Conservation (phyloP, 176 grass and related monocot genomes). For the Triticum turgidum region DNA sequence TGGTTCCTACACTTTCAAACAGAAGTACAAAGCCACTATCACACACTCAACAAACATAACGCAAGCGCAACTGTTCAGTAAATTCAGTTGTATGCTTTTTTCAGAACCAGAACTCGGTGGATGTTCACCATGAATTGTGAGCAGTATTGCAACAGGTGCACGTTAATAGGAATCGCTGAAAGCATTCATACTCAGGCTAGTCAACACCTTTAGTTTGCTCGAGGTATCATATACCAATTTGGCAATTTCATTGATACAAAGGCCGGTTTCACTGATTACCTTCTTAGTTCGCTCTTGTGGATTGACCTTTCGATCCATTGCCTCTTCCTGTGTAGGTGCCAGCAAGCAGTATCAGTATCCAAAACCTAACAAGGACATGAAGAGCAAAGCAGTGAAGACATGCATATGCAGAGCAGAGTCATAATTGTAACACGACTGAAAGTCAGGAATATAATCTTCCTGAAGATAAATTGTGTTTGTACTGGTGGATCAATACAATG, state of each 20-base stretch:
- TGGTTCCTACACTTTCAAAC: constrained; percentile 45
- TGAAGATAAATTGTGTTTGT: background rate
- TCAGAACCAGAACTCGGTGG: background rate
- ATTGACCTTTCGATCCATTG: constrained; percentile 12
- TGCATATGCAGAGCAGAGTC: background rate
- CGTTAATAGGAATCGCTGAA: background rate
- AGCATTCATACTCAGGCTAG: background rate
- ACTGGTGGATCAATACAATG: background rate
- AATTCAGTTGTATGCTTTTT: background rate
- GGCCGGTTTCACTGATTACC: background rate
- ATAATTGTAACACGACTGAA: constrained; percentile 6
- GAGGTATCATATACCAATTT: background rate
- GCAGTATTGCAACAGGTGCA: background rate
- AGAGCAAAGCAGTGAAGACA: background rate
- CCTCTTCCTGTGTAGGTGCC: constrained; percentile 32
- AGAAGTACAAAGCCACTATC: constrained; percentile 12
- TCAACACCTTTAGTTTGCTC: too few species aligned
- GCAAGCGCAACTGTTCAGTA: background rate
- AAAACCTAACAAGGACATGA: background rate
- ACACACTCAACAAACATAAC: background rate
- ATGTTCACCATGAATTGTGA: background rate
- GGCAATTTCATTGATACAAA: background rate
- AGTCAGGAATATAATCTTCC: background rate
- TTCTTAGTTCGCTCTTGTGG: constrained; percentile 11
- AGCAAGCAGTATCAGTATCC: background rate